Evolutionary conservation across 2,329 filamentous ascomycete species (phyloP), one percentile per base, ranked within the genome.

Genomic region (Endocalyx cinctus): DNA sequence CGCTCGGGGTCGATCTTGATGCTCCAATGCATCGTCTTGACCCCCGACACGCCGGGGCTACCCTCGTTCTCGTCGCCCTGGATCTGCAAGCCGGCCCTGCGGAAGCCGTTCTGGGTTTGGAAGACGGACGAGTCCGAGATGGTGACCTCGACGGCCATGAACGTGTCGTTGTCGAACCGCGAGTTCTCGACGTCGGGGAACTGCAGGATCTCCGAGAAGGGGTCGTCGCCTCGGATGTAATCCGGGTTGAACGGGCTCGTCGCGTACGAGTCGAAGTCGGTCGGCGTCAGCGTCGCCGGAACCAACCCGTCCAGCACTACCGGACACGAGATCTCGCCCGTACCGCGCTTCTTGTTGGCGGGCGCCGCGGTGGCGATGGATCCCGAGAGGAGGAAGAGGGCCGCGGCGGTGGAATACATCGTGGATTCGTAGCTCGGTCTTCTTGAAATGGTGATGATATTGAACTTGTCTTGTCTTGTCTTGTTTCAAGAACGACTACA

Each of bases 11-110:
- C 54, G 35, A 55, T 52, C 45, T 50, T 50, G 3, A 56, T 47
- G 18, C 52, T 55, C 28, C 52, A 57, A 22, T 57, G 54, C 20
- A 57, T 28, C 13, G 54, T 57, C 17, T 43, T 44, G 10, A 56
- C 44, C n/a, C 54, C 54, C 17, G 27, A 39, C 15, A 44, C 52
- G 0, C 59, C 64, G 0, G 59, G 58, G 19, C 60, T 57, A 29
- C 50, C 55, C 22, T 45, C 51, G 48, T 69, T 69, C 29, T 49
- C 50, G 48, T 68, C 64, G 35, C 51, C 57, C 37, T 54, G 48
- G 48, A 69, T 61, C 51, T 64, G 63, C 31, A 69, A 49, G 1
- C 65, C 66, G 4, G 59, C 64, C 27, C 66, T 57, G n/a, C 66
- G 59, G 57, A 69, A 69, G 15, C 64, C 66, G 27, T 59, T 55